Evolutionary conservation across 495 filamentous ascomycete species (phyloP).

Genomic region (Mycothermus thermophilus): DNA sequence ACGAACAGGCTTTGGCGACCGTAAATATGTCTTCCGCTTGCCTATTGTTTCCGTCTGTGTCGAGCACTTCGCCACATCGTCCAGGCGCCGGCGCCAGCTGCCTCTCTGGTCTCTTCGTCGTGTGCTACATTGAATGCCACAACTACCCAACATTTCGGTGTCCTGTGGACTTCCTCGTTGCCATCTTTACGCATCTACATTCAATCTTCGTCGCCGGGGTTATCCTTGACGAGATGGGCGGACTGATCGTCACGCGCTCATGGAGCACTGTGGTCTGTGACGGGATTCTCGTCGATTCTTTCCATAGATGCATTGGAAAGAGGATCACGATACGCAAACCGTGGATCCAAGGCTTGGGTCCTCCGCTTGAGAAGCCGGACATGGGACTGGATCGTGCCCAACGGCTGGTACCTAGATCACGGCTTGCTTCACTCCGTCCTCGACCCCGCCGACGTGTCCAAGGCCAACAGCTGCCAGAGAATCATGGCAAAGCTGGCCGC

Average conservation of each 20-base stretch:
- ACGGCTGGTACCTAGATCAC: slow-evolving; percentile 30
- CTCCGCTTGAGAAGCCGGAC: slow-evolving; percentile 32
- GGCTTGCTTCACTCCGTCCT: slow-evolving; percentile 25
- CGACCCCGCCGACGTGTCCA: slow-evolving; percentile 31
- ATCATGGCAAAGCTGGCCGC: slow-evolving; percentile 30
- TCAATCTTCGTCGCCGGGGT: no score
- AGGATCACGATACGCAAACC: slow-evolving; percentile 6
- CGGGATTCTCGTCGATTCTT: slow-evolving; percentile 36
- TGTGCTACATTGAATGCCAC: no score
- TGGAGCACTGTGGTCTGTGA: slow-evolving; percentile 33
- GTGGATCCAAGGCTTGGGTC: slow-evolving; percentile 21
- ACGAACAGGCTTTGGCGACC: background rate
- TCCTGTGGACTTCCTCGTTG: no score
- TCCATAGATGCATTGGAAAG: no score
- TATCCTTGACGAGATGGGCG: slow-evolving; percentile 40
- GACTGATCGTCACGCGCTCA: slow-evolving; percentile 28
- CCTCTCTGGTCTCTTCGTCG: no score
- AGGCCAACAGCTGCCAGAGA: slow-evolving; percentile 29
- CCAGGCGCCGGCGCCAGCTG: no score
- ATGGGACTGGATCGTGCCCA: slow-evolving; percentile 27
- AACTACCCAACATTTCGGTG: no score
- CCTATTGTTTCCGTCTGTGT: no score
- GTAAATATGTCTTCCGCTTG: no score
- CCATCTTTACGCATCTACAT: no score
- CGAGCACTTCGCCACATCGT: no score